phyloP scores from a whole-genome alignment of 2,329 filamentous ascomycete species.

The Paraphoma sp. region DNA sequence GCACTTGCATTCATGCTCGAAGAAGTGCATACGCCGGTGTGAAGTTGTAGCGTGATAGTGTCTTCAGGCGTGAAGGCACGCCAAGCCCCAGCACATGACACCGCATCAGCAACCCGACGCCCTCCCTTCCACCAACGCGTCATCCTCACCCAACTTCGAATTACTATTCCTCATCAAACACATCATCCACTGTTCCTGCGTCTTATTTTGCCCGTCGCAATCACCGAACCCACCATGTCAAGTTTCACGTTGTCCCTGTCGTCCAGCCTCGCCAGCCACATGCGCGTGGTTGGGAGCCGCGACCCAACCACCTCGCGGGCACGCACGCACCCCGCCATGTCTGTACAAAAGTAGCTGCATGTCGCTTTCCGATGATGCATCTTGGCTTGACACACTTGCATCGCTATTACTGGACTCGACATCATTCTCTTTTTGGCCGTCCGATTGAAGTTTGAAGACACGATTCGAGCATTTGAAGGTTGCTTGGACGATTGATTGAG shows the following conservation, averaged over 20 bases:
- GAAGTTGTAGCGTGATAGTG: background rate
- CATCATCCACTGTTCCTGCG: background rate
- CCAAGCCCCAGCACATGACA: constrained; percentile 15
- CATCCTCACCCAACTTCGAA: background rate
- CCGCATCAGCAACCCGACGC: background rate
- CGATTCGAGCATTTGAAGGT: constrained; percentile 3
- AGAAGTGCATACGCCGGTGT: background rate
- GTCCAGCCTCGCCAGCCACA: constrained; percentile 19
- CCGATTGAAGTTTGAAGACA: background rate
- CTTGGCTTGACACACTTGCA: background rate
- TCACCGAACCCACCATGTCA: background rate
- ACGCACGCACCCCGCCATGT: constrained; percentile 28
- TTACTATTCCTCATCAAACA: background rate
- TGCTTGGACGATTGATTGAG: constrained; percentile 13
- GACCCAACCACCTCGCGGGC: constrained; percentile 32
- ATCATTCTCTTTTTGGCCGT: background rate
- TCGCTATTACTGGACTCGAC: background rate
- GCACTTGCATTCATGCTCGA: background rate
- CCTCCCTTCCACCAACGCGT: background rate
- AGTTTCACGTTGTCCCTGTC: background rate
- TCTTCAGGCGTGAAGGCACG: background rate
- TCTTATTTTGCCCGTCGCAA: background rate
- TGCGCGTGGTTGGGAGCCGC: constrained; percentile 8
- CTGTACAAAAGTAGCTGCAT: constrained; percentile 39
- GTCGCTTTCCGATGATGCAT: constrained; percentile 15